Percentiles rank a stretch among this genome's conserved stretches.
Evolutionary conservation across 495 filamentous ascomycete species (phyloP).

Genomic region (Aspergillus coremiiformis): DNA sequence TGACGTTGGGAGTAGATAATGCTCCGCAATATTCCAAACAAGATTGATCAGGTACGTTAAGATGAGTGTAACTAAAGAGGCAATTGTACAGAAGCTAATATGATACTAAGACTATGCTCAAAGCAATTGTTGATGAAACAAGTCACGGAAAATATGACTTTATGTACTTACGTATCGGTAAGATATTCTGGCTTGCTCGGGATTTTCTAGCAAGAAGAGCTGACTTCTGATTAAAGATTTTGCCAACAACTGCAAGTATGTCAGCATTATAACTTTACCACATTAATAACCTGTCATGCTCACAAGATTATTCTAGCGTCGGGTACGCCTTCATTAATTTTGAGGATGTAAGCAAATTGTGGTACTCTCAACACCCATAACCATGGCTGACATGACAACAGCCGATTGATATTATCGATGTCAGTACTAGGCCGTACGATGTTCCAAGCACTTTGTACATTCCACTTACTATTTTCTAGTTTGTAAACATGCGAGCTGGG

Average conservation of each 20-base stretch:
- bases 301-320: slow-evolving; percentile 54
- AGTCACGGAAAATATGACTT: slow-evolving; percentile 84
- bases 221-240: slow-evolving; percentile 49
- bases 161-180: slow-evolving; percentile 85
- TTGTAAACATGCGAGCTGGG: slow-evolving; percentile 63
- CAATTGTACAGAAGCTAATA: background rate
- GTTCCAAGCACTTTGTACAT: background rate
- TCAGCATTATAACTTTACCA: slow-evolving; percentile 5
- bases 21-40: slow-evolving; percentile 93
- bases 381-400: slow-evolving; percentile 25
- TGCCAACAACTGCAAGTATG: slow-evolving; percentile 81
- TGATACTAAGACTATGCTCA: slow-evolving; percentile 54
- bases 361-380: background rate
- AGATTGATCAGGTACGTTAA: slow-evolving; percentile 59
- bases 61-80: background rate
- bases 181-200: slow-evolving; percentile 51
- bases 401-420: slow-evolving; percentile 67
- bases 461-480: slow-evolving; percentile 44
- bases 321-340: slow-evolving; percentile 99
- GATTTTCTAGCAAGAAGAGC: background rate
- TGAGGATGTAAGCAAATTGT: slow-evolving; percentile 53
- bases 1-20: slow-evolving; percentile 59
- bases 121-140: slow-evolving; percentile 68
- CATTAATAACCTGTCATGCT: background rate
- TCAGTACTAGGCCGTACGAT: slow-evolving; percentile 28